These are phyloP conservation scores for Neovahlkampfia damariscottae DNA, from an alignment of 78 protist genomes.

Conservation along the genomic window DNA sequence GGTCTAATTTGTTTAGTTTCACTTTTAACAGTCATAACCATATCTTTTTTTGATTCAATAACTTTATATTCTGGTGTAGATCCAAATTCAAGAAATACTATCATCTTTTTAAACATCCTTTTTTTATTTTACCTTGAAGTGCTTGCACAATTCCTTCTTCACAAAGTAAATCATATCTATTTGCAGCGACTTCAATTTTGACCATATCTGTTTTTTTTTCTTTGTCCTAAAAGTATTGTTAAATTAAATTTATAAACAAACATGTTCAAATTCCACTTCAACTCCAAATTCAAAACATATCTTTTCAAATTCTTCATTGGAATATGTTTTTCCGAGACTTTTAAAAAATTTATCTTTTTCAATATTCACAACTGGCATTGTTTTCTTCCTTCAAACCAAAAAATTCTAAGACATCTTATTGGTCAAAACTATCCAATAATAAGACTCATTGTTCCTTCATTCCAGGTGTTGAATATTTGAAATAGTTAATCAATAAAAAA, in stretches of 20 bases:
- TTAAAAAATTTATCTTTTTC: background rate
- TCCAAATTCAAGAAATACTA: background rate
- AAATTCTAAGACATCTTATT: background rate
- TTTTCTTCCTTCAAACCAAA: background rate
- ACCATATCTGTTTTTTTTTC: constrained; percentile 62
- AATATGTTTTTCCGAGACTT: constrained; percentile 12
- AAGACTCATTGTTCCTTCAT: background rate
- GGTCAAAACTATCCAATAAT: background rate
- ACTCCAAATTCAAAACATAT: constrained; percentile 93
- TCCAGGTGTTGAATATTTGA: background rate
- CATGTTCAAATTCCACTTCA: constrained; percentile 86
- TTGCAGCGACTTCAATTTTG: constrained; percentile 95
- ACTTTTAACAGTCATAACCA: constrained; percentile 3
- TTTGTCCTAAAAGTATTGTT: background rate
- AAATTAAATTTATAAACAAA: constrained; percentile 29
- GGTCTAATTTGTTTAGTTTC: constrained; percentile 62
- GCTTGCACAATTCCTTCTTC: constrained; percentile 90
- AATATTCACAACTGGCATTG: constrained; percentile 15
- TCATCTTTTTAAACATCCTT: background rate
- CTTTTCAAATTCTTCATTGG: constrained; percentile 68
- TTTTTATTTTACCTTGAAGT: constrained; percentile 25
- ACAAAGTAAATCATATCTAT: constrained; percentile 91
- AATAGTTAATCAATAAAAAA: background rate
- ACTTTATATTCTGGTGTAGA: background rate
- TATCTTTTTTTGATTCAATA: background rate